Percentiles rank a stretch among this genome's conserved stretches.
Conservation (phyloP, 1,139 yeast genomes). For the Taiozyma sp. region DNA sequence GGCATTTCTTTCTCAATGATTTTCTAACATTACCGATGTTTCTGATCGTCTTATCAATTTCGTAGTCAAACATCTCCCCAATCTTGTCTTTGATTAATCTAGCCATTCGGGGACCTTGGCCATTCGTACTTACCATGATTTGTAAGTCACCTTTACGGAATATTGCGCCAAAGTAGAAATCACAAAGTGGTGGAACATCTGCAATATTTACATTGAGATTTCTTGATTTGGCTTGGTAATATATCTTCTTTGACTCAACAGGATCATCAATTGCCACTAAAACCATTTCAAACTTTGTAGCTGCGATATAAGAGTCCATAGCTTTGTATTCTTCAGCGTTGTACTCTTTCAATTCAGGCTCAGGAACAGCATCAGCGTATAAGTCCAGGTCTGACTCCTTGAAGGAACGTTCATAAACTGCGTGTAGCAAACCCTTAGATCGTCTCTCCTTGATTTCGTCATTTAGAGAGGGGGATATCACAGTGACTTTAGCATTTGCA, state of each 20-base stretch:
- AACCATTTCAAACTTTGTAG: constrained; percentile 55
- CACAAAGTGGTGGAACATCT: constrained; percentile 79
- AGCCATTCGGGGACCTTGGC: constrained; percentile 76
- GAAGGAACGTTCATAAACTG: constrained; percentile 39
- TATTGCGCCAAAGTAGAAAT: constrained; percentile 82
- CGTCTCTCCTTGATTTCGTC: constrained; percentile 36
- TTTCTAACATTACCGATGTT: constrained; percentile 58
- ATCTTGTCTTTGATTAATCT: constrained; percentile 53
- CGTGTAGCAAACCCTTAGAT: constrained; percentile 38
- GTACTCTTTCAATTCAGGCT: constrained; percentile 14
- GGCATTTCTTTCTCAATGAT: constrained; percentile 41
- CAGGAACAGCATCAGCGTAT: constrained; percentile 34
- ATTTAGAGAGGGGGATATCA: constrained; percentile 54
- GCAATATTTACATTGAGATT: constrained; percentile 77
- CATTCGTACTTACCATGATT: constrained; percentile 81
- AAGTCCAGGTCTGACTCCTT: constrained; percentile 41
- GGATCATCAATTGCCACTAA: constrained; percentile 78
- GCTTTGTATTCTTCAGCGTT: constrained; percentile 29
- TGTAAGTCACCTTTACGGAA: constrained; percentile 74
- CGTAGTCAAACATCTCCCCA: constrained; percentile 29
- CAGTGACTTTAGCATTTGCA: constrained; percentile 69
- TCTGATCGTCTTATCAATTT: constrained; percentile 54
- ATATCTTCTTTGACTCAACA: constrained; percentile 47
- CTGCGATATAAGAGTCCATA: constrained; percentile 32
- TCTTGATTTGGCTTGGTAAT: constrained; percentile 49